Evolutionary conservation across 2,329 filamentous ascomycete species (phyloP).

Genomic region (Helotiales sp.): DNA sequence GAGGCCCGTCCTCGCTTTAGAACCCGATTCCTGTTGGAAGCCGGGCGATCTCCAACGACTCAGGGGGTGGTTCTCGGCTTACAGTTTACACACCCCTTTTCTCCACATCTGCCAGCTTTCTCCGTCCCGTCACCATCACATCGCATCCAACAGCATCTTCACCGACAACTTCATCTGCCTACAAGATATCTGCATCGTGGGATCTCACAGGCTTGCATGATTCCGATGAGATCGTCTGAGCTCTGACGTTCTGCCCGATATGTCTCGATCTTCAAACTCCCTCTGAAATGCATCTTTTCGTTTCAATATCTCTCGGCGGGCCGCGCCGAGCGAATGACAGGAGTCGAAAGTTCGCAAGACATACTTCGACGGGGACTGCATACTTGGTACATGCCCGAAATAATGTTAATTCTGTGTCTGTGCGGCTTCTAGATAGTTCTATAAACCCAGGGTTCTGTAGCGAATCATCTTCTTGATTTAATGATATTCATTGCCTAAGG

Average conservation of each 20-base stretch:
- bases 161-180: not conserved
- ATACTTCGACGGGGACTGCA: not conserved
- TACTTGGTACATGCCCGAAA: too few species aligned
- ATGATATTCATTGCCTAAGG: too few species aligned
- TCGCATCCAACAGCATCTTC: not conserved
- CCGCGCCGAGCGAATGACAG: constrained; percentile 8
- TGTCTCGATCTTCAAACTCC: not conserved
- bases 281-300: not conserved
- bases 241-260: constrained; percentile 8
- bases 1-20: not conserved
- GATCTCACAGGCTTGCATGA: constrained; percentile 8
- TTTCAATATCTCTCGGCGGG: not conserved
- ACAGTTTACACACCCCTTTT: constrained; percentile 13
- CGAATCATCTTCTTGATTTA: too few species aligned
- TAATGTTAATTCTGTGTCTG: too few species aligned
- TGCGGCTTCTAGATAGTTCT: too few species aligned
- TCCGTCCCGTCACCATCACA: not conserved
- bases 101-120: not conserved
- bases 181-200: constrained; percentile 7
- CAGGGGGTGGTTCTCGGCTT: constrained; percentile 5
- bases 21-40: constrained; percentile 4
- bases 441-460: too few species aligned
- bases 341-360: not conserved
- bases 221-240: not conserved
- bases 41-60: constrained; percentile 7